These are phyloP conservation scores for Cokeromyces recurvatus DNA, from an alignment of 371 early-diverging fungal species.

Conservation along the genomic window DNA sequence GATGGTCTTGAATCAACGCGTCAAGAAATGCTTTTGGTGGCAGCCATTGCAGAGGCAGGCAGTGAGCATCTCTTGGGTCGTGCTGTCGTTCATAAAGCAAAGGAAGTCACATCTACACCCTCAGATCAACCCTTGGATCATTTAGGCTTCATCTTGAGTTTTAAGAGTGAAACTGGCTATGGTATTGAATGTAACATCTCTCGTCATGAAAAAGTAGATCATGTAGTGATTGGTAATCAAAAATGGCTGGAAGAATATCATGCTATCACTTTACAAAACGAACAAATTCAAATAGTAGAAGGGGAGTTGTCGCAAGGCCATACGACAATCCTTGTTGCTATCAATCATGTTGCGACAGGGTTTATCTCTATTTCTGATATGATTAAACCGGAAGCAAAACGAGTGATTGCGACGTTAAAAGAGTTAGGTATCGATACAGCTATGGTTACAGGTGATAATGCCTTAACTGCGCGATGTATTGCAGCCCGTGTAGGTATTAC, in stretches of 20 bases:
- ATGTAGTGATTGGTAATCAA: constrained; percentile 74
- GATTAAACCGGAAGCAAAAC: constrained; percentile 74
- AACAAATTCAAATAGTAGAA: constrained; percentile 22
- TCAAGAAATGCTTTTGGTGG: constrained; percentile 20
- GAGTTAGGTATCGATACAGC: constrained; percentile 71
- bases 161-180: constrained; percentile 71
- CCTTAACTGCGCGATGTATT: constrained; percentile 70
- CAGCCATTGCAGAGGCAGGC: constrained; percentile 73
- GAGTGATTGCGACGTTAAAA: constrained; percentile 66
- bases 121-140: constrained; percentile 22
- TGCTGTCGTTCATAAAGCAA: constrained; percentile 64
- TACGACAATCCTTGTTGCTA: constrained; percentile 78
- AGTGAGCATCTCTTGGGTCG: constrained; percentile 90
- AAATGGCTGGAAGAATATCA: constrained; percentile 53
- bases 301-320: constrained; percentile 57
- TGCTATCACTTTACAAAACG: constrained; percentile 23
- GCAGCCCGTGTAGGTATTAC: constrained; percentile 70
- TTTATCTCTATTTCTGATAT: constrained; percentile 83
- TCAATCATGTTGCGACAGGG: constrained; percentile 63
- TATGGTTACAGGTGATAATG: constrained; percentile 95
- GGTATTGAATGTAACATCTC: constrained; percentile 60
- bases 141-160: constrained; percentile 44
- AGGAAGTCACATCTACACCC: constrained; percentile 16
- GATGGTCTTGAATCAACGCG: constrained; percentile 4
- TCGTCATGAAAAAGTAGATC: constrained; percentile 2